Evolutionary conservation across 2,329 filamentous ascomycete genomes (phyloP), one percentile per base, ranked within the genome.

Genomic region (Alternaria brassicicola): DNA sequence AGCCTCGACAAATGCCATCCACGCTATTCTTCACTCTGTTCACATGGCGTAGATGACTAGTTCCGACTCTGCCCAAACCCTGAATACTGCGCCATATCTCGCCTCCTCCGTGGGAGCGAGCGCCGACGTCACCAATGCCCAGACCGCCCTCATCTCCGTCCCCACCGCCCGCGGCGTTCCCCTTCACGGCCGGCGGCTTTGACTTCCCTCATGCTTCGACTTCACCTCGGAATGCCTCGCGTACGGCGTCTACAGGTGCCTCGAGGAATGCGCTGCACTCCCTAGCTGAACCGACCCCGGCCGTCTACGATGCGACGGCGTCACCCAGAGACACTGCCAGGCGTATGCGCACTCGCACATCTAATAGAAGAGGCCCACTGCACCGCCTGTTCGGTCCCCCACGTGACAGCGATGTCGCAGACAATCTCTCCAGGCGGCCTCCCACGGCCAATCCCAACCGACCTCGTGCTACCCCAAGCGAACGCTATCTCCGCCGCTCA

Each of bases 201-300:
- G 81, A 82, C 69, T 77, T 77, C 52, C 80, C 81, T 21, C 78
- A 79, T 42, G 80, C 80, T 39, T 75, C 72, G n/a, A 57, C 69
- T 6, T 72, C 74, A 6, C 60, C 67, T 7, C 66, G 55, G 8
- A 52, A 49, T 12, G 23, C 59, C n/a, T 26, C 58, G 21, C 59
- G 60, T 36, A 46, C 61, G 17, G 42, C 47, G 9, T 39, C 25
- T 15, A 36, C 56, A 3, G 42, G 36, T 33, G 30, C 55, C 1
- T 33, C 56, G 21, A 39, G 58, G 9, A 61, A 60, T 33, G 57
- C 59, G 17, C 51, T 63, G 52, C 62, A 48, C 36, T 31, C 59
- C 8, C 48, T 60, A 33, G 49, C 59, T 30, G 63, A 46, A 38
- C 26, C 39, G 15, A 35, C 28, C 23, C 52, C 64, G 21, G 43